Base-by-base conservation (phyloP, 345 rosid genomes). In the Eucalyptus cloeziana region DNA sequence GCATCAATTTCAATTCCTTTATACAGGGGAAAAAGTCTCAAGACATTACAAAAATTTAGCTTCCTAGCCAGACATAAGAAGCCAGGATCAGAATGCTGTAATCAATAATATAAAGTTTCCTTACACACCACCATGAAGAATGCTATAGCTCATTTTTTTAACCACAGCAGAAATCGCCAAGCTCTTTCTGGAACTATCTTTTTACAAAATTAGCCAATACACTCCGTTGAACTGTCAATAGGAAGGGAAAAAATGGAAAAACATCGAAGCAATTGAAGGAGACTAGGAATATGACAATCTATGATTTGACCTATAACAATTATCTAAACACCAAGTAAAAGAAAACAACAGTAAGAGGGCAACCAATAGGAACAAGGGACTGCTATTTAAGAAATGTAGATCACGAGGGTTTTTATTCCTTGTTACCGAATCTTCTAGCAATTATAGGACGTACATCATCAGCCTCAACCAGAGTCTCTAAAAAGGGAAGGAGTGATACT, bases 401-500 rank as follows among this genome's bases (percentile, higher is more conserved):
- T 86, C 40, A 43, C 52, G 30, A 79, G 79, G 87, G 90, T 83
- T 89, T 87, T 86, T 95, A 95, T 93, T 94, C 94, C 94, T 91
- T 93, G 95, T 92, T 94, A 95, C 98, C 97, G 86, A 96, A 97
- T 94, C 93, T 95, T 96, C 93, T 94, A 89, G 98, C 96, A 90
- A 98, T 98, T 91, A 96, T 94, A 71, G 99, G 99, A 45, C 99
- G 98, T 89, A 97, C 99, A 91, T 98, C 99, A 91, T 98, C 99
- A 88, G 94, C 95, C 88, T 94, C 97, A 90, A 91, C 98, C 94
- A 98, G 91, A 86, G 94, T 95, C 93, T 97, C 99, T 90, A 98
- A 93, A 94, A 98, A 97, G 90, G 99, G 98, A 85, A 98, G 97
- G 89, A 98, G 94, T 14, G 98, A 92, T 51, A 97, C 88, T 93